A percentile compares a stretch with the other conserved stretches of the same genome.
phyloP scores from a whole-genome alignment of 2,329 filamentous ascomycete genomes.

The Botrytis tulipae region DNA sequence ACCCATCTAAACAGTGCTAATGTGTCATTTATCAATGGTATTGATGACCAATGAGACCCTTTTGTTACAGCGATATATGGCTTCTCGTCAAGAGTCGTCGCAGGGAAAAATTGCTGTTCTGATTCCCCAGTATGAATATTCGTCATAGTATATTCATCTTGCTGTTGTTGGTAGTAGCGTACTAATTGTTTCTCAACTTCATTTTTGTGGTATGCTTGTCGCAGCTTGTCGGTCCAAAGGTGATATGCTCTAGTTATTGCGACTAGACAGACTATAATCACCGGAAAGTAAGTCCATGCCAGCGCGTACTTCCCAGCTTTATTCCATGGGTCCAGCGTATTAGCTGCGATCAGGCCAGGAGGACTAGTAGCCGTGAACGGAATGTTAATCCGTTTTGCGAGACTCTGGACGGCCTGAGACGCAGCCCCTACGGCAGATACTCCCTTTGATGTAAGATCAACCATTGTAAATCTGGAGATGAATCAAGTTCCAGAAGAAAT shows the following conservation, averaged over 20 bases:
- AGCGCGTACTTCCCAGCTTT: slow-evolving; percentile 81
- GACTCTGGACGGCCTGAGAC: slow-evolving; percentile 33
- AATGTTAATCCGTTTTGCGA: slow-evolving; percentile 53
- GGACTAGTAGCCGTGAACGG: slow-evolving; percentile 59
- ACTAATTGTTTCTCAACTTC: slow-evolving; percentile 67
- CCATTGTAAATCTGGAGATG: slow-evolving; percentile 3
- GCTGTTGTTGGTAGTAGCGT: slow-evolving; percentile 51
- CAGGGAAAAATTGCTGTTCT: slow-evolving; percentile 62
- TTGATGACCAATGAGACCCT: slow-evolving; percentile 71
- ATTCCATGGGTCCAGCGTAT: slow-evolving; percentile 73
- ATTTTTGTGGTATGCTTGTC: slow-evolving; percentile 84
- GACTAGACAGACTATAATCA: slow-evolving; percentile 67
- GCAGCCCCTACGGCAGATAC: slow-evolving; percentile 28
- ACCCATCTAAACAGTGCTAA: slow-evolving; percentile 84
- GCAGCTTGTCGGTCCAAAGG: slow-evolving; percentile 89
- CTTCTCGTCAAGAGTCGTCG: slow-evolving; percentile 55
- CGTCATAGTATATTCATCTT: slow-evolving; percentile 60
- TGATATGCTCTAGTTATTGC: slow-evolving; percentile 76
- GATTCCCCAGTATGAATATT: slow-evolving; percentile 50
- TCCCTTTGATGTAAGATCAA: slow-evolving; percentile 17
- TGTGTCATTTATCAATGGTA: slow-evolving; percentile 71
- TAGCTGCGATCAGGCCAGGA: slow-evolving; percentile 59
- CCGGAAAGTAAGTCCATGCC: slow-evolving; percentile 84
- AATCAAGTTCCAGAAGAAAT: neutral
- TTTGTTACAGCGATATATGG: slow-evolving; percentile 54